These are phyloP conservation scores for Zymoseptoria pseudotritici DNA, from an alignment of 2,329 filamentous ascomycete species.

Conservation along the genomic window DNA sequence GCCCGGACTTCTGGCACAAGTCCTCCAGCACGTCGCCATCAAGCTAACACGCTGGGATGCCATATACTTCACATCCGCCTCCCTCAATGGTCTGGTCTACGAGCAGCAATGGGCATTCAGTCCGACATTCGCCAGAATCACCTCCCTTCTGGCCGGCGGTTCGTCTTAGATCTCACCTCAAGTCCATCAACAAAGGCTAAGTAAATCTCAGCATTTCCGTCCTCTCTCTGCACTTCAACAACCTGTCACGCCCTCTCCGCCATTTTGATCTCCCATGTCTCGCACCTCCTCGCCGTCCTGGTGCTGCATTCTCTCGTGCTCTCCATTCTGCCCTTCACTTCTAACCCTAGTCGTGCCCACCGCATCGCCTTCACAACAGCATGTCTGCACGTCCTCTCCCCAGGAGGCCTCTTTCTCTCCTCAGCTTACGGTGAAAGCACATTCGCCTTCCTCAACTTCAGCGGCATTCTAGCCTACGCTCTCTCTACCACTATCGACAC, in stretches of 20 bases:
- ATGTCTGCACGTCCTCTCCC: conserved; percentile 72
- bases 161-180: conserved; percentile 26
- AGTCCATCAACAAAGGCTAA: conserved; percentile 19
- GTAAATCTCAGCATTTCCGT: conserved; percentile 20
- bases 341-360: not conserved
- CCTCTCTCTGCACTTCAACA: conserved; percentile 7
- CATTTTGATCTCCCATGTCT: conserved; percentile 60
- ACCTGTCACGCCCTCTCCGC: conserved; percentile 46
- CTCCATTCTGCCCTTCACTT: conserved; percentile 43
- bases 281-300: conserved; percentile 69
- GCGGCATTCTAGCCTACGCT: conserved; percentile 64
- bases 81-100: conserved; percentile 58
- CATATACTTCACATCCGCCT: conserved; percentile 62
- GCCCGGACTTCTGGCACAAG: conserved; percentile 16
- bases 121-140: conserved; percentile 44
- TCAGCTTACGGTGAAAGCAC: conserved; percentile 76
- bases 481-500: conserved; percentile 29
- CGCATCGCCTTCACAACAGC: conserved; percentile 59
- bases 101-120: conserved; percentile 87
- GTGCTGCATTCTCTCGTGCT: conserved; percentile 61
- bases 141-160: conserved; percentile 37
- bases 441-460: conserved; percentile 70
- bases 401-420: conserved; percentile 81
- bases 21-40: conserved; percentile 36
- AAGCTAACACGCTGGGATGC: conserved; percentile 73